Evolutionary conservation across 2,329 filamentous ascomycete species (phyloP).

Genomic region (Microdochium bolleyi): DNA sequence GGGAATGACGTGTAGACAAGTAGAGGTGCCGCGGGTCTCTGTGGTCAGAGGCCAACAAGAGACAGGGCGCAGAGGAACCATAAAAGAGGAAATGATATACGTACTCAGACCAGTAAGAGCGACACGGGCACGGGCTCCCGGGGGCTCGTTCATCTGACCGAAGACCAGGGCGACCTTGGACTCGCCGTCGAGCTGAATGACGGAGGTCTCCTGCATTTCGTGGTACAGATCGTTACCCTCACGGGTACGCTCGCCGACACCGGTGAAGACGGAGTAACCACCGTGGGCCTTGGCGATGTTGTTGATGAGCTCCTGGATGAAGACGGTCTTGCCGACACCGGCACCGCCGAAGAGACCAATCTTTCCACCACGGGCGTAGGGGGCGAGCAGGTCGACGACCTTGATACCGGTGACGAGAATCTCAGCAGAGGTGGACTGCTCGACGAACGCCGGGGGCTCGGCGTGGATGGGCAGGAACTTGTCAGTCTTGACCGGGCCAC

Average conservation of each 20-base stretch:
- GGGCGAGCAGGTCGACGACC: slow-evolving; percentile 97
- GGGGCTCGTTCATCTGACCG: slow-evolving; percentile 99
- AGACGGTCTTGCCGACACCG: slow-evolving; percentile 99
- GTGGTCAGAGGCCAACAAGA: too few relatives aligned
- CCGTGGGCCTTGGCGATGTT: slow-evolving; percentile 99
- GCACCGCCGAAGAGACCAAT: slow-evolving; percentile 99
- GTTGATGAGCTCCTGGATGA: slow-evolving; percentile 99
- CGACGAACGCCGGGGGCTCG: slow-evolving; percentile 83
- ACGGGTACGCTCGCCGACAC: slow-evolving; percentile 99
- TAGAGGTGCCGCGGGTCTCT: too few relatives aligned
- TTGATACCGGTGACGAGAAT: slow-evolving; percentile 99
- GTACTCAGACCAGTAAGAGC: slow-evolving; percentile 75
- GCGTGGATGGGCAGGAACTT: slow-evolving; percentile 89
- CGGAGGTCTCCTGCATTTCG: slow-evolving; percentile 99
- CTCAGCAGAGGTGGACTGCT: slow-evolving; percentile 95
- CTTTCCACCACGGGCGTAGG: slow-evolving; percentile 99
- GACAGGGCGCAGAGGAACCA: not conserved
- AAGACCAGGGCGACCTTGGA: slow-evolving; percentile 99
- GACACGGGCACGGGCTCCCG: slow-evolving; percentile 98
- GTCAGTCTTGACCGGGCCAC: slow-evolving; percentile 91
- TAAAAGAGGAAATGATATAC: not conserved
- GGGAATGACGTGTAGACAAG: too few relatives aligned
- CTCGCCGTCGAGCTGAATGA: slow-evolving; percentile 98
- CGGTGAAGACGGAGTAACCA: slow-evolving; percentile 99
- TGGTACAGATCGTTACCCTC: slow-evolving; percentile 99